These are phyloP conservation scores for Rubroshorea leprosula DNA, from an alignment of 345 rosid species.

Conservation along the genomic window DNA sequence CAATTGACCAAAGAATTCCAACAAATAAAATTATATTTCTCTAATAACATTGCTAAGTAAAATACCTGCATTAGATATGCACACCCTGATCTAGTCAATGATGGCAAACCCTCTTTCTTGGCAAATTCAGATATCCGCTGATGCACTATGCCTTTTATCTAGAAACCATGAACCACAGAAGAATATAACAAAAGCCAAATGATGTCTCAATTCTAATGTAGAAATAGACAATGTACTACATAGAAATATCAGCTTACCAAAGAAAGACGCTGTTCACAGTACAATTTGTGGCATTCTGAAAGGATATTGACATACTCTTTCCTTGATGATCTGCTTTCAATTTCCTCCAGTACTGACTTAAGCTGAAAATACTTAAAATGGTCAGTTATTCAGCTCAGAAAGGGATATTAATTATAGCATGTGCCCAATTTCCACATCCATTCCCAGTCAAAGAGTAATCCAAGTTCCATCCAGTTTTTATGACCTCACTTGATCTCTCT, in stretches of 20 bases:
- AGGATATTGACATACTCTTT: slow-evolving; percentile 81
- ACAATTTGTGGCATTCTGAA: slow-evolving; percentile 85
- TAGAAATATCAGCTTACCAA: slow-evolving; percentile 47
- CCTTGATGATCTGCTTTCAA: slow-evolving; percentile 88
- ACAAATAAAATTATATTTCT: no score
- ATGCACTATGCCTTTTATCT: slow-evolving; percentile 88
- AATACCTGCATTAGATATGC: slow-evolving; percentile 91
- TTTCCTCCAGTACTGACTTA: slow-evolving; percentile 81
- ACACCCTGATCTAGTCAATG: slow-evolving; percentile 96
- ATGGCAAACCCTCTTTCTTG: slow-evolving; percentile 85
- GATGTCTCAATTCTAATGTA: background rate
- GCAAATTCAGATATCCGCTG: slow-evolving; percentile 83
- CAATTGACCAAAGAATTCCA: no score
- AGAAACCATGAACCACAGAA: slow-evolving; percentile 11
- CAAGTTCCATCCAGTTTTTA: background rate
- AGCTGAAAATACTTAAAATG: slow-evolving; percentile 51
- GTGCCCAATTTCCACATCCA: background rate
- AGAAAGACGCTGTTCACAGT: slow-evolving; percentile 90
- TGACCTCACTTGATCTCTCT: slow-evolving; percentile 3
- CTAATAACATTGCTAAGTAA: background rate
- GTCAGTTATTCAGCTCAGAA: background rate
- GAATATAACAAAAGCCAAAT: background rate
- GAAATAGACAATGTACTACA: slow-evolving; percentile 4
- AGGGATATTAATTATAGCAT: background rate
- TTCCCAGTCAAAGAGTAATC: background rate